A percentile compares a stretch with the other conserved stretches of the same genome.
Conservation (phyloP, 2,329 filamentous ascomycete species). For the Cladophialophora yegresii region DNA sequence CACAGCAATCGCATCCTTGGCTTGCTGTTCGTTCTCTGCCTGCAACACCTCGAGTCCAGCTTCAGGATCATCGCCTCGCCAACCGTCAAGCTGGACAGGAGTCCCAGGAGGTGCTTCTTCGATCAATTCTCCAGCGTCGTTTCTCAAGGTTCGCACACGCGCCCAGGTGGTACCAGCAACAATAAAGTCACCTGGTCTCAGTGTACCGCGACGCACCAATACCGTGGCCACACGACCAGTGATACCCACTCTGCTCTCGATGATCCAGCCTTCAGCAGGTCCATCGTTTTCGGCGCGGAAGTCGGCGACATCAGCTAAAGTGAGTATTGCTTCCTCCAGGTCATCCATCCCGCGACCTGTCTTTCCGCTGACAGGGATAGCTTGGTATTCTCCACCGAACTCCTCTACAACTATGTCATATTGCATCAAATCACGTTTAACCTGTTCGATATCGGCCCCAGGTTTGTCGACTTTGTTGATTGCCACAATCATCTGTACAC, state of each 20-base stretch:
- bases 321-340: slow-evolving; percentile 85
- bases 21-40: slow-evolving; percentile 74
- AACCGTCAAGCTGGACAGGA: slow-evolving; percentile 91
- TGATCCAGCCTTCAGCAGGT: slow-evolving; percentile 85
- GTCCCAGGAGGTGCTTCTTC: slow-evolving; percentile 78
- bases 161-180: slow-evolving; percentile 89
- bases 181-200: slow-evolving; percentile 76
- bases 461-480: slow-evolving; percentile 97
- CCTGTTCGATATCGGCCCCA: slow-evolving; percentile 74
- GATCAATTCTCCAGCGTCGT: slow-evolving; percentile 76
- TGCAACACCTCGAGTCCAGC: slow-evolving; percentile 88
- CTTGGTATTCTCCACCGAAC: slow-evolving; percentile 90
- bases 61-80: slow-evolving; percentile 74
- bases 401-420: slow-evolving; percentile 92
- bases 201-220: slow-evolving; percentile 82
- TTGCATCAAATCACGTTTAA: slow-evolving; percentile 82
- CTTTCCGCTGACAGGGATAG: slow-evolving; percentile 87
- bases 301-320: slow-evolving; percentile 85
- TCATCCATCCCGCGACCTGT: slow-evolving; percentile 89
- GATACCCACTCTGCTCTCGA: slow-evolving; percentile 86
- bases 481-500: slow-evolving; percentile 93
- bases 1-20: slow-evolving; percentile 75
- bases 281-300: slow-evolving; percentile 77
- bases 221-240: slow-evolving; percentile 84
- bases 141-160: slow-evolving; percentile 77